Evolutionary conservation across 1,139 yeast species (phyloP).

Genomic region (Saccharomyces hybrid): DNA sequence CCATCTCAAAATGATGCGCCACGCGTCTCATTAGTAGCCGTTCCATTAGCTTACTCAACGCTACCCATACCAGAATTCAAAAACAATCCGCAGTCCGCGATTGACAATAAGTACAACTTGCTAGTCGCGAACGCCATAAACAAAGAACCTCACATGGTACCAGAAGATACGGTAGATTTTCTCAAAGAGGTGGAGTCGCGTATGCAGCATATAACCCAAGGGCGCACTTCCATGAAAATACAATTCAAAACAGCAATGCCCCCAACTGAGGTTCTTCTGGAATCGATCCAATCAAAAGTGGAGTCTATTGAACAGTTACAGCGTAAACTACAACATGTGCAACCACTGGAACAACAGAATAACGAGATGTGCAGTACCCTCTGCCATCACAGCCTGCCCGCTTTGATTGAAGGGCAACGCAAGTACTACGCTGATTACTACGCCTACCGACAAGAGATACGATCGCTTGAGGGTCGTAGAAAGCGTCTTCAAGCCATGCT

Average conservation of each 20-base stretch:
- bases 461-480: background rate
- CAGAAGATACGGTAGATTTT: constrained; percentile 1
- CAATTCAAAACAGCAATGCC: background rate
- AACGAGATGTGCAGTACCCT: constrained; percentile 5
- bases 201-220: background rate
- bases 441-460: constrained; percentile 12
- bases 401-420: constrained; percentile 11
- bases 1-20: background rate
- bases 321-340: constrained; percentile 9
- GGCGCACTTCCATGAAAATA: background rate
- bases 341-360: constrained; percentile 12
- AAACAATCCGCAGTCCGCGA: background rate
- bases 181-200: background rate
- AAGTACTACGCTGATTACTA: constrained; percentile 19
- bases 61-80: background rate
- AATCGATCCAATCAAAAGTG: constrained; percentile 4
- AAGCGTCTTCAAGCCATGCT: background rate
- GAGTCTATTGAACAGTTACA: constrained; percentile 6
- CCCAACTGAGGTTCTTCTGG: constrained; percentile 3
- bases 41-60: background rate
- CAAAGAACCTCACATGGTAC: background rate
- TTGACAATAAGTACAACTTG: background rate
- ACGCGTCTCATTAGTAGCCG: background rate
- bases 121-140: background rate
- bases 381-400: constrained; percentile 12